phyloP scores from a whole-genome alignment of 2,329 filamentous ascomycete genomes.

The Apiospora pterosperma region DNA sequence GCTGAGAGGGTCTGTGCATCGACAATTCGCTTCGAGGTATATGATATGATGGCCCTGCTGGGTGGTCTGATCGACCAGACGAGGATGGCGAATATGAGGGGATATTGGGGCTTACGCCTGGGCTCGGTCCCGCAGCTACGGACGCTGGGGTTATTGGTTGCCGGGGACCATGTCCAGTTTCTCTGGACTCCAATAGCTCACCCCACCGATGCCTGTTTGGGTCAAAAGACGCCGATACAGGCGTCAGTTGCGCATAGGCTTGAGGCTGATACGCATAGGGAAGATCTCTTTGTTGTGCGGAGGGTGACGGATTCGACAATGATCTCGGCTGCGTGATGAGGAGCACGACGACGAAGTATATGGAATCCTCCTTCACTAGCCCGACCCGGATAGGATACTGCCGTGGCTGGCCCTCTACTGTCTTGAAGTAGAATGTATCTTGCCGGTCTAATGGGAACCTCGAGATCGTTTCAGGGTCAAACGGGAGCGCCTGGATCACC shows the following conservation, averaged over 20 bases:
- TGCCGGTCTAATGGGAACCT: slow-evolving; percentile 50
- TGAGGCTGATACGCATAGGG: slow-evolving; percentile 39
- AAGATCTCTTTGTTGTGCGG: slow-evolving; percentile 40
- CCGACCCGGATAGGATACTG: slow-evolving; percentile 50
- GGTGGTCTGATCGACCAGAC: slow-evolving; percentile 46
- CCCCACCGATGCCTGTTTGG: slow-evolving; percentile 37
- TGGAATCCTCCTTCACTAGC: slow-evolving; percentile 57
- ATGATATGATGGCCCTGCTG: slow-evolving; percentile 43
- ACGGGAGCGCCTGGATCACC: slow-evolving; percentile 52
- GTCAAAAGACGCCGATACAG: slow-evolving; percentile 47
- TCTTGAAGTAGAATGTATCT: slow-evolving; percentile 53
- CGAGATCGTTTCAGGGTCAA: slow-evolving; percentile 49
- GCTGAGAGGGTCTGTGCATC: slow-evolving; percentile 25
- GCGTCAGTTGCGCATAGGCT: slow-evolving; percentile 40
- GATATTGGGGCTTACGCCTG: slow-evolving; percentile 38
- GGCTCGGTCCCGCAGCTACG: slow-evolving; percentile 27
- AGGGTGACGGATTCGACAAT: slow-evolving; percentile 41
- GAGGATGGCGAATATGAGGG: slow-evolving; percentile 45
- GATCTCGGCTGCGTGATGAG: slow-evolving; percentile 35
- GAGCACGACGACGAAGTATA: slow-evolving; percentile 58
- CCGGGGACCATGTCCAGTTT: slow-evolving; percentile 30
- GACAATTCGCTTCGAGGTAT: slow-evolving; percentile 50
- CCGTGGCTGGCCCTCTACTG: slow-evolving; percentile 48
- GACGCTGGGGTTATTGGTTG: slow-evolving; percentile 27
- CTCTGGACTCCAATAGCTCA: slow-evolving; percentile 22